Evolutionary conservation across 2,329 filamentous ascomycete species (phyloP), one percentile per base, ranked within the genome.

Genomic region (Sarocladium oryzae): DNA sequence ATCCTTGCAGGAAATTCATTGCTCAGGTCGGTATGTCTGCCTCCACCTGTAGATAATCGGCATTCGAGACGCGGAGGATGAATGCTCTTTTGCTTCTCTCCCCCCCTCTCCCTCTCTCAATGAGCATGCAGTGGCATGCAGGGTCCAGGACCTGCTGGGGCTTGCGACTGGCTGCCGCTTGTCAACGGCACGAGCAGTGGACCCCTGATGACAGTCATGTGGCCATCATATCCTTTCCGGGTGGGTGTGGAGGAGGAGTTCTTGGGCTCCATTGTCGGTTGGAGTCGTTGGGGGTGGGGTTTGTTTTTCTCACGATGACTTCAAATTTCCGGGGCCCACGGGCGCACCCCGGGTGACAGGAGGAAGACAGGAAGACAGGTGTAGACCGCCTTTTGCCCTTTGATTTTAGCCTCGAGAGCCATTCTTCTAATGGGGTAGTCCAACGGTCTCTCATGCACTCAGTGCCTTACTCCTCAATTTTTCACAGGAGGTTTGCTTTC

Each of bases 121-220:
- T 46, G 11, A 21, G 26, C 28, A 7, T 30, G 7, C 45, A 24
- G 45, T 26, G 32, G 24, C 46, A 49, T 49, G 46, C 46, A 49
- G 46, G 46, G 46, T 37, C 46, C 32, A 49, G 28, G n/a, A 32
- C 20, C 20, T 30, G 40, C 40, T 45, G 21, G 15, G 20, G 13
- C 10, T 45, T 23, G 18, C 37, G 37, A 40, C 16, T 20, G 16
- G 37, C 37, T 40, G 37, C 37, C 4, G 4, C 20, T 36, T 36
- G 8, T 16, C 8, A 16, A 16, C 10, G 8, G 6, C 33, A 36
- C n/a, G 13, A 18, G 13, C 7, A n/a, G 36, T 16, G 16, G n/a
- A 16, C 21, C 21, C 9, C 7, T 20, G 4, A 20, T 20, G 37
- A 43, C 23, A 15, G 40, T 43, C 40, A 43, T 24, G 40, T 43